Base-by-base conservation (phyloP, 2,329 filamentous ascomycete species). In the Tolypocladium sp. region DNA sequence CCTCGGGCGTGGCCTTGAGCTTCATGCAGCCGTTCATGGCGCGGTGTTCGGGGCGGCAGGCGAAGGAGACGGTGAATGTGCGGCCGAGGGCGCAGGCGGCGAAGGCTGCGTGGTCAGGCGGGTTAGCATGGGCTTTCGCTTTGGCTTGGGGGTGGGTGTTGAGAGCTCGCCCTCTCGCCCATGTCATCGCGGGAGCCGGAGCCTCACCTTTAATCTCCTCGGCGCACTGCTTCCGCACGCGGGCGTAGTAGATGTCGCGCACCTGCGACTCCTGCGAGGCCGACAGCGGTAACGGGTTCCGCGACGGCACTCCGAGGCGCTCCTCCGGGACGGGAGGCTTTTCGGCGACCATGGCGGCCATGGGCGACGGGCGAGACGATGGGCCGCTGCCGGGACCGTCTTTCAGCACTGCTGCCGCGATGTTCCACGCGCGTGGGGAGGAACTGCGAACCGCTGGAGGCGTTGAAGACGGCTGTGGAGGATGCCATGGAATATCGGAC, bases 21-120 rank as follows among this genome's bases (percentile, higher is more conserved):
- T 92, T 81, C 92, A 99, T 97, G 78, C 94, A 99, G 62, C 79
- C 81, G 77, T 99, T 99, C 94, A 99, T 99, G 41, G 82, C 80
- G 63, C 88, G 86, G 68, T 92, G 89, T 69, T 92, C 82, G 55
- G 82, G 76, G 58, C 91, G 88, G 78, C 94, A 99, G 57, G 86
- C 83, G 79, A 94, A 97, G 15, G 92, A 89, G 60, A 94, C 89
- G 59, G 88, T 92, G 67, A 97, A 84, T 7, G 92, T 97, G 64
- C 91, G 89, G 70, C 88, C 87, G 56, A 88, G 82, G 57, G 92
- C 92, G 80, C 94, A 99, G 65, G 88, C 86, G 60, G 94, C 94
- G 72, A 99, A 99, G 62, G 89, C 93, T 97, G 66, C 57, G 40
- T n/a, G 9, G 9, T 4, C 27, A 15, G 25, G 15, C 44, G 3